These are phyloP conservation scores for Kingdonia uniflora DNA, from an alignment of 164 flowering plant genomes.

Conservation along the genomic window DNA sequence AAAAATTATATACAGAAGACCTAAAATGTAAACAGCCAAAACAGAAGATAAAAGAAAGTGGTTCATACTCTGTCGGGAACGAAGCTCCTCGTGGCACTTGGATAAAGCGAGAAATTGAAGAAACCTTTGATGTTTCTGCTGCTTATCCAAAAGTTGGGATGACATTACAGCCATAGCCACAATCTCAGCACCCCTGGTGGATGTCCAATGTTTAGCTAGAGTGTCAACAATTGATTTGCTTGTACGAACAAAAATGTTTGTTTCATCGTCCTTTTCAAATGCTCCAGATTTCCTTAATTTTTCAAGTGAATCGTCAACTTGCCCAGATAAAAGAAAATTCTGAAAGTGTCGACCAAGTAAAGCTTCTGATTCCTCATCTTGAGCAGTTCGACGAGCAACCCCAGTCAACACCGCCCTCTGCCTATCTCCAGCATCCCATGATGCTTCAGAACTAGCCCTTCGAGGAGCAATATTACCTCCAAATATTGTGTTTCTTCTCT, in stretches of 20 bases:
- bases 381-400: conserved; percentile 45
- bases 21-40: too few species aligned
- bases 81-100: conserved; percentile 88
- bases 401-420: conserved; percentile 36
- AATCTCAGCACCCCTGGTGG: conserved; percentile 90
- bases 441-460: conserved; percentile 68
- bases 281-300: conserved; percentile 65
- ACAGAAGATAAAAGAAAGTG: not conserved
- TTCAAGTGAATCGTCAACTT: conserved; percentile 50
- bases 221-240: conserved; percentile 91
- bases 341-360: conserved; percentile 70
- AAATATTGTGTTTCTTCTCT: conserved; percentile 43
- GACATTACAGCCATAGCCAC: conserved; percentile 62
- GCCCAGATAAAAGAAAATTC: conserved; percentile 68
- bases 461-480: conserved; percentile 51
- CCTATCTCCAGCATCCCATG: conserved; percentile 57
- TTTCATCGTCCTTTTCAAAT: conserved; percentile 86
- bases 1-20: too few species aligned
- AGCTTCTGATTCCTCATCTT: conserved; percentile 89
- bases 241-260: conserved; percentile 63
- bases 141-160: conserved; percentile 79
- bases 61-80: conserved; percentile 72
- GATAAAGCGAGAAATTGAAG: conserved; percentile 93
- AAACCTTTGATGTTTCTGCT: conserved; percentile 73
- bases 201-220: conserved; percentile 95